phyloP scores from a whole-genome alignment of 306 rosid species.

The Albizia julibrissin region DNA sequence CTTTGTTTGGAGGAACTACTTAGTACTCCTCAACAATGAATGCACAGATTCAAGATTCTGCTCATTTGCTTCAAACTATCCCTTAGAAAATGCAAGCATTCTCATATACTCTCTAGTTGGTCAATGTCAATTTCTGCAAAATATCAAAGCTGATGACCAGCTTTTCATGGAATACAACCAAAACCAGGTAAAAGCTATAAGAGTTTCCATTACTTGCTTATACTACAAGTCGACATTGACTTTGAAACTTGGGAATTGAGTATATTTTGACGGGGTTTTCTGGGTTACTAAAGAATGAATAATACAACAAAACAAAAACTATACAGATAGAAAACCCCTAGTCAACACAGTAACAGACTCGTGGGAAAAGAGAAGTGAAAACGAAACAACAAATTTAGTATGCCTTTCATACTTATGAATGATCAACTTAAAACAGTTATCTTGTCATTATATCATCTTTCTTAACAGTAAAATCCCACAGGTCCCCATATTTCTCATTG shows the following conservation, averaged over 20 bases:
- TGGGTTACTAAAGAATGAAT: neutral
- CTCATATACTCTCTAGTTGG: neutral
- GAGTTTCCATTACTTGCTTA: neutral
- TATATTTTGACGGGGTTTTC: neutral
- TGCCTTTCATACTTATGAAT: slow-evolving; percentile 24
- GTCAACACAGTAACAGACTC: neutral
- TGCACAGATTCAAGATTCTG: neutral
- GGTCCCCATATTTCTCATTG: slow-evolving; percentile 86
- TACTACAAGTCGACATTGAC: neutral
- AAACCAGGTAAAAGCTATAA: neutral
- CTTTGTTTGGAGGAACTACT: no score
- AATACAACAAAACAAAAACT: neutral
- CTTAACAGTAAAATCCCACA: slow-evolving; percentile 90
- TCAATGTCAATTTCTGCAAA: neutral
- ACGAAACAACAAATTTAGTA: slow-evolving; percentile 2
- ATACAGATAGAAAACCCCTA: neutral
- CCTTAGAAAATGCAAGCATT: neutral
- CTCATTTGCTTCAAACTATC: neutral
- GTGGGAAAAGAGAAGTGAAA: neutral
- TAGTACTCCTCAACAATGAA: no score
- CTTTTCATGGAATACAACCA: neutral
- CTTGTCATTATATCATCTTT: slow-evolving; percentile 60
- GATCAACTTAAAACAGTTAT: slow-evolving; percentile 30
- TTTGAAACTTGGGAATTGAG: neutral
- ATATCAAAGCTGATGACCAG: neutral